These are phyloP conservation scores for Leccinum variabile DNA, from an alignment of 1,284 basidiomycete genomes.

Conservation along the genomic window DNA sequence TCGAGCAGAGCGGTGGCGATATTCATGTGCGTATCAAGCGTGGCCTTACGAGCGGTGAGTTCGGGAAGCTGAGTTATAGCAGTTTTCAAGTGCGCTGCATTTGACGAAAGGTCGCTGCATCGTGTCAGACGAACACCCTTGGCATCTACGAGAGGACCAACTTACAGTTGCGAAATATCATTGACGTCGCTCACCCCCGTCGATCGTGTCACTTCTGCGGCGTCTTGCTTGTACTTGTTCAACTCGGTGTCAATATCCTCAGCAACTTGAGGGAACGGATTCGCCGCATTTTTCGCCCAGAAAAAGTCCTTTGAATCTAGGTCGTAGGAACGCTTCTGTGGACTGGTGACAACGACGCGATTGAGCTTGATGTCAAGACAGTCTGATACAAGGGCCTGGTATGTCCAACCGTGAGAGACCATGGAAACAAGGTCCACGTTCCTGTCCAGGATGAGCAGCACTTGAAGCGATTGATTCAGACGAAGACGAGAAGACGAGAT, in stretches of 20 bases:
- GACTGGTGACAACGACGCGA: conserved; percentile 78
- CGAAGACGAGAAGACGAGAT: conserved; percentile 2
- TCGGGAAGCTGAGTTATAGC: conserved; percentile 99
- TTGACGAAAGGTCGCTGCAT: conserved; percentile 81
- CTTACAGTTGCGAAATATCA: conserved; percentile 91
- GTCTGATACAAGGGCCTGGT: conserved; percentile 97
- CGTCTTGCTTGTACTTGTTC: conserved; percentile 94
- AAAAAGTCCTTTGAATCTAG: conserved; percentile 99
- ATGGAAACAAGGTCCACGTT: conserved; percentile 96
- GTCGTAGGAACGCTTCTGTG: conserved; percentile 90
- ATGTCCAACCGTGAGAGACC: conserved; percentile 98
- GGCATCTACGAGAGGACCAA: conserved; percentile 5
- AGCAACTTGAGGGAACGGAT: conserved; percentile 97
- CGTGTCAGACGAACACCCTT: conserved; percentile 13
- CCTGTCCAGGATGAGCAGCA: conserved; percentile 91
- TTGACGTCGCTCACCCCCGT: conserved; percentile 96
- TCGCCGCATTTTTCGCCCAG: conserved; percentile 95
- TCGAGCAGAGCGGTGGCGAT: conserved; percentile 95
- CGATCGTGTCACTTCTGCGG: conserved; percentile 94
- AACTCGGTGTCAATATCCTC: conserved; percentile 96
- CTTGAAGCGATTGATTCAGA: conserved; percentile 41
- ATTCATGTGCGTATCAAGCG: conserved; percentile 99
- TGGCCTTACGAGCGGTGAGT: conserved; percentile 93
- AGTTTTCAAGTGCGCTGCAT: conserved; percentile 94
- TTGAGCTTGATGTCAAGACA: conserved; percentile 98